Percentiles rank a stretch among this genome's conserved stretches.
These are phyloP conservation scores for Blastobotrys buckinghamii DNA, from an alignment of 1,139 yeast species.

Conservation along the genomic window DNA sequence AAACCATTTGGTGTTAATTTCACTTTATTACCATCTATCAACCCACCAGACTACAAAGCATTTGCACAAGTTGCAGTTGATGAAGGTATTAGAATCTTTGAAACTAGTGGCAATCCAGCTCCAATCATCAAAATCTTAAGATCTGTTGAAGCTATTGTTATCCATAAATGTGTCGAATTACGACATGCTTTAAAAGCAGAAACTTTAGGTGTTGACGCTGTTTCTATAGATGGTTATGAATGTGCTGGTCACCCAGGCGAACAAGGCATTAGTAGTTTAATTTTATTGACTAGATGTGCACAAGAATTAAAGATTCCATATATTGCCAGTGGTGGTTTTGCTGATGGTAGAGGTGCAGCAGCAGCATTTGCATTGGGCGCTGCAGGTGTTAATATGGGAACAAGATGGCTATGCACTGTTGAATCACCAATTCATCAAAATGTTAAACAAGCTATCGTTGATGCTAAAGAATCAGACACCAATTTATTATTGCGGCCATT, in stretches of 20 bases:
- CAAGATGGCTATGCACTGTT: constrained; percentile 32
- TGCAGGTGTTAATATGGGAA: constrained; percentile 34
- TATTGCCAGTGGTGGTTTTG: constrained; percentile 36
- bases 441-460: constrained; percentile 31
- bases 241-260: constrained; percentile 38
- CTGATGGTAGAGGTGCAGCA: constrained; percentile 33
- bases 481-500: constrained; percentile 29
- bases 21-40: constrained; percentile 34
- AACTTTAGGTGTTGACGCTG: constrained; percentile 32
- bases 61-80: constrained; percentile 33
- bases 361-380: constrained; percentile 36
- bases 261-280: constrained; percentile 30
- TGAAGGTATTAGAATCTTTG: constrained; percentile 33
- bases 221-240: constrained; percentile 35
- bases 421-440: constrained; percentile 33
- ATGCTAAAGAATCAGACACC: constrained; percentile 31
- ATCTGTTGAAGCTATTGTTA: constrained; percentile 24
- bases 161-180: constrained; percentile 33
- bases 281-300: constrained; percentile 29
- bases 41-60: constrained; percentile 32
- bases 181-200: constrained; percentile 33
- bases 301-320: constrained; percentile 30
- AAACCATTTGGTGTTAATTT: constrained; percentile 35
- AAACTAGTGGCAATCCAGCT: constrained; percentile 34
- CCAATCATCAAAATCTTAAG: constrained; percentile 24